phyloP scores from a whole-genome alignment of 352 stramenopile species.

The Globisporangium nodosum region DNA sequence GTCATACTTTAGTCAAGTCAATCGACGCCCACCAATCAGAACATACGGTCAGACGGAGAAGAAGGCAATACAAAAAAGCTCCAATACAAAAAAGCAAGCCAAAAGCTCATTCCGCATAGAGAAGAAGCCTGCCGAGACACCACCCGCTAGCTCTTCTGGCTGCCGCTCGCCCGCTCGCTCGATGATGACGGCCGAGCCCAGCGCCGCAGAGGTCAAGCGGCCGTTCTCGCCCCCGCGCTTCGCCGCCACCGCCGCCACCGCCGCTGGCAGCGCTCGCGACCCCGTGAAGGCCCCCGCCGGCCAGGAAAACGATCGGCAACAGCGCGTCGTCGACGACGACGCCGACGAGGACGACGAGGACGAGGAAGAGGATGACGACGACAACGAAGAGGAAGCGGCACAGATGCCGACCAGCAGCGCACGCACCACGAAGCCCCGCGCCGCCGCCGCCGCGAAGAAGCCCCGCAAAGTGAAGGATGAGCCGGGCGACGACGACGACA shows the following conservation, averaged over 20 bases:
- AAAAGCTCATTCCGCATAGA: background rate
- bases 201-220: constrained; percentile 36
- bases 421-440: background rate
- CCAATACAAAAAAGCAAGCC: too few relatives aligned
- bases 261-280: constrained; percentile 1
- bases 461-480: constrained; percentile 26
- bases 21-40: too few relatives aligned
- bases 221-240: constrained; percentile 18
- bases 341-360: constrained; percentile 10
- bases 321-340: constrained; percentile 3
- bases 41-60: too few relatives aligned
- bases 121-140: background rate
- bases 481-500: constrained; percentile 30
- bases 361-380: constrained; percentile 3
- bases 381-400: constrained; percentile 1
- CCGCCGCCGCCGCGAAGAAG: background rate
- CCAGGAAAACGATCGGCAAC: constrained; percentile 12
- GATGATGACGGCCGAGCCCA: constrained; percentile 64
- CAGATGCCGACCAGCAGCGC: constrained; percentile 2
- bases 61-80: too few relatives aligned
- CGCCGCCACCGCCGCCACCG: constrained; percentile 16
- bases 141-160: background rate
- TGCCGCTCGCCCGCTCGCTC: background rate
- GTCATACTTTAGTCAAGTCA: too few relatives aligned
- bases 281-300: constrained; percentile 1